A percentile compares a stretch with the other conserved stretches of the same genome.
phyloP scores from a whole-genome alignment of 148 eudicot species.

The Salicornia ramosissima region DNA sequence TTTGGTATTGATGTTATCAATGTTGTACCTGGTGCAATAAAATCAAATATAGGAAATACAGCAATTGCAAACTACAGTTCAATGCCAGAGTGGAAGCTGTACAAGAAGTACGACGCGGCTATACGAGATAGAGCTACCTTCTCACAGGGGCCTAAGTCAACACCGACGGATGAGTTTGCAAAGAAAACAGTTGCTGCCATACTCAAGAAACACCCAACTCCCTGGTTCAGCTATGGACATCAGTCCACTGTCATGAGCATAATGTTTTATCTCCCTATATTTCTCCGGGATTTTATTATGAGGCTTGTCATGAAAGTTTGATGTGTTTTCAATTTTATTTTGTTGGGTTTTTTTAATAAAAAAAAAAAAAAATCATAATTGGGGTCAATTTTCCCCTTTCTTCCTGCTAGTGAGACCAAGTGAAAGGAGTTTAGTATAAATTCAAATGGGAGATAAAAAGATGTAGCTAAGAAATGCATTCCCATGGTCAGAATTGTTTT shows the following conservation, averaged over 20 bases:
- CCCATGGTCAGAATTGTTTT: too few relatives aligned
- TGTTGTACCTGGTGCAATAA: constrained; percentile 75
- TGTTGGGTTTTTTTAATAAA: too few relatives aligned
- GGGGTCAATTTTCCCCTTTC: too few relatives aligned
- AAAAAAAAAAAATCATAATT: too few relatives aligned
- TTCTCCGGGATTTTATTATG: constrained; percentile 55
- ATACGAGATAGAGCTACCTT: constrained; percentile 58
- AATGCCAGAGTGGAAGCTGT: constrained; percentile 82
- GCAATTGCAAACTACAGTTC: constrained; percentile 40
- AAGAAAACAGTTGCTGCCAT: constrained; percentile 57
- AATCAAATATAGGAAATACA: constrained; percentile 61
- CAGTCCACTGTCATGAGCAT: constrained; percentile 49
- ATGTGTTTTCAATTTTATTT: too few relatives aligned
- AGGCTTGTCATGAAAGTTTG: constrained; percentile 44
- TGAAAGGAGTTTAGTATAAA: too few relatives aligned
- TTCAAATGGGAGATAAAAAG: too few relatives aligned
- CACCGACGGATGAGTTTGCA: constrained; percentile 79
- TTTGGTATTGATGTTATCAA: constrained; percentile 74
- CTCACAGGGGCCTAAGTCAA: constrained; percentile 58
- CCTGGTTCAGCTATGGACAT: constrained; percentile 76
- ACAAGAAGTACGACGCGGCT: constrained; percentile 57
- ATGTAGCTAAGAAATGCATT: too few relatives aligned
- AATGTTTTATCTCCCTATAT: constrained; percentile 57
- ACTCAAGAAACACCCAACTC: constrained; percentile 54
- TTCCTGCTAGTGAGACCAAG: too few relatives aligned